Evolutionary conservation across 83 land plant genomes (phyloP), one percentile per base, ranked within the genome.

Genomic region (Diphasiastrum complanatum): DNA sequence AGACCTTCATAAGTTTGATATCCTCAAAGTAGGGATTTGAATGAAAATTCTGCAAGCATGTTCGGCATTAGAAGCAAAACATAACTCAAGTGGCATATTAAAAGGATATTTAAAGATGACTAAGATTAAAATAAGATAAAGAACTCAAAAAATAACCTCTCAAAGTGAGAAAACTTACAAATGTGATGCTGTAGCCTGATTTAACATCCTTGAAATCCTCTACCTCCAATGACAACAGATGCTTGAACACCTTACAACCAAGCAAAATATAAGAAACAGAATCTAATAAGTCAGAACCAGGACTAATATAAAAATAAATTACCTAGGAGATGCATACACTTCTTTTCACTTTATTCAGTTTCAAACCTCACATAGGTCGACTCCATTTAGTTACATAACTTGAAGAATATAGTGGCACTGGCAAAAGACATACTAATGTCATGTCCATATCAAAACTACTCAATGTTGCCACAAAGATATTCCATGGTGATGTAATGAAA

Each of bases 181-280:
- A 83, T 26, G 77, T 79, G 63, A 91, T 91, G 59, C 85, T 75
- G 69, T 91, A 91, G 0, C 95, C 87, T 33, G 87, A 91, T 34
- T 91, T 91, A n/a, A 87, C 78, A 74, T 87, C 97, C 71, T 84
- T 84, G 65, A 66, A 83, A 63, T 93, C 96, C 61, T 82, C 90
- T 28, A 91, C 97, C 51, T 91, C 95, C 52, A 91, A 71, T 8
- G 95, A 80, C 32, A 66, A 60, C 49, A 91, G 41, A 63, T 80
- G 75, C 77, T 83, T 87, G 70, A 91, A 91, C 47, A 87, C 88
- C 97, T 91, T 0, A 12, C 3, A 51, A 8, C 23, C 26, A 54
- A 32, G 45, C 2, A 18, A 27, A 36, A 18, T 0, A 41, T 23
- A 5, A 31, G 33, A 62, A 45, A 27, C 19, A 8, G 26, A 23